Evolutionary conservation across 2,329 filamentous ascomycete species (phyloP).

Genomic region (Fusarium fracticaudum): DNA sequence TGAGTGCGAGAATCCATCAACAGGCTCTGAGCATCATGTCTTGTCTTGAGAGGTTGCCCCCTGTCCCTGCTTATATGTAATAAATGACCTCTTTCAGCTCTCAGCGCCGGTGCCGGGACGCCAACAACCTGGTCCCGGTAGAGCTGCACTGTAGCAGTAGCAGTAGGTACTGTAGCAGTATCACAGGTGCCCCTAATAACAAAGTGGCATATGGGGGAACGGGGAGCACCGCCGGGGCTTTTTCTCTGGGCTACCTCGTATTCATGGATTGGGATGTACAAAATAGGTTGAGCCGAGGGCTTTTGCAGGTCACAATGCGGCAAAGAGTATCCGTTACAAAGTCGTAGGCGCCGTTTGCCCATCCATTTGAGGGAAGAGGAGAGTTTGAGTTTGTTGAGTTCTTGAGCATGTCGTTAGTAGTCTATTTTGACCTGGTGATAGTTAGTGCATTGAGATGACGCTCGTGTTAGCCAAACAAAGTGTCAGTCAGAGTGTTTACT

Average conservation of each 20-base stretch:
- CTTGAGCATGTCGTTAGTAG: neutral
- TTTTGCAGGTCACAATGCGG: conserved; percentile 38
- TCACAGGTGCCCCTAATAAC: conserved; percentile 20
- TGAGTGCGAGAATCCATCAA: conserved; percentile 13
- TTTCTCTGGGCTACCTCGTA: conserved; percentile 32
- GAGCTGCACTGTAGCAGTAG: neutral
- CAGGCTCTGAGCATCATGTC: conserved; percentile 1
- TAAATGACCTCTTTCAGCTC: conserved; percentile 37
- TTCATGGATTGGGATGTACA: conserved; percentile 33
- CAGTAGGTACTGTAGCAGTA: neutral
- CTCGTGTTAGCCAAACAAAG: conserved; percentile 18
- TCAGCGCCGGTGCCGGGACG: conserved; percentile 22
- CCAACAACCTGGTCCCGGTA: conserved; percentile 3
- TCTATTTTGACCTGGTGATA: neutral
- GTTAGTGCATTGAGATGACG: conserved; percentile 16
- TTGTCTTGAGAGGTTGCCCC: neutral
- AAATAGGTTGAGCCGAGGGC: conserved; percentile 19
- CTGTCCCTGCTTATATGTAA: conserved; percentile 9
- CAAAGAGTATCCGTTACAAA: conserved; percentile 11
- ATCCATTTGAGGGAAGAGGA: conserved; percentile 17
- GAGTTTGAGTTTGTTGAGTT: conserved; percentile 31
- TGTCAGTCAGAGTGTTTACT: neutral
- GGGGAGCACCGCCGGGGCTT: neutral
- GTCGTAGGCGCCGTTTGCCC: conserved; percentile 32
- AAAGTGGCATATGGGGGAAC: conserved; percentile 5